Conservation (phyloP, 2,329 filamentous ascomycete genomes). For the Xylariomycetidae sp. region DNA sequence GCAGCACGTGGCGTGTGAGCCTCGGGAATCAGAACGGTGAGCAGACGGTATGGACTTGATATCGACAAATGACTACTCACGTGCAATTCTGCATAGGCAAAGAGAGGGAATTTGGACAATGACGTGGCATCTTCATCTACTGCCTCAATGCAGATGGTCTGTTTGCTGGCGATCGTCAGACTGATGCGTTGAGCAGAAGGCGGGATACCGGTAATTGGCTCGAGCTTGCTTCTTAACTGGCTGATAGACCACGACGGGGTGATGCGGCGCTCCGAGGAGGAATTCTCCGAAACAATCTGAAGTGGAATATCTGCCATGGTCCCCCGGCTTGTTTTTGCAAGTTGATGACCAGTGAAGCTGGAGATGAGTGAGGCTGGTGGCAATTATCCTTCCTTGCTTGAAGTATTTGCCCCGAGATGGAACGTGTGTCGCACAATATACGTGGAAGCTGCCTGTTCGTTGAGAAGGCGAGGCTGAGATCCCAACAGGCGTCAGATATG, state of each 20-base stretch:
- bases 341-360: too few relatives aligned
- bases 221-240: slow-evolving; percentile 80
- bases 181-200: slow-evolving; percentile 71
- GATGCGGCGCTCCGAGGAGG: slow-evolving; percentile 82
- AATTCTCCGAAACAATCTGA: slow-evolving; percentile 69
- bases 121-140: slow-evolving; percentile 67
- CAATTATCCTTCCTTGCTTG: too few relatives aligned
- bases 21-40: slow-evolving; percentile 1
- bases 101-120: slow-evolving; percentile 62
- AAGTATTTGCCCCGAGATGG: too few relatives aligned
- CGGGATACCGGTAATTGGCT: slow-evolving; percentile 89
- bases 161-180: slow-evolving; percentile 59
- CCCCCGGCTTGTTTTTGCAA: too few relatives aligned
- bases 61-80: slow-evolving; percentile 50
- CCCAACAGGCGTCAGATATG: too few relatives aligned
- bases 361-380: too few relatives aligned
- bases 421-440: too few relatives aligned
- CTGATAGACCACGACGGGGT: slow-evolving; percentile 87
- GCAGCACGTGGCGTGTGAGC: too few relatives aligned
- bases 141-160: slow-evolving; percentile 61
- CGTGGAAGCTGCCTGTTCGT: too few relatives aligned
- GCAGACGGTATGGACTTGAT: slow-evolving; percentile 5
- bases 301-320: slow-evolving; percentile 71
- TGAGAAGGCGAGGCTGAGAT: too few relatives aligned
- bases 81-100: slow-evolving; percentile 72